phyloP scores from a whole-genome alignment of 768 basidiomycete species.

The Auriscalpium microsporum region DNA sequence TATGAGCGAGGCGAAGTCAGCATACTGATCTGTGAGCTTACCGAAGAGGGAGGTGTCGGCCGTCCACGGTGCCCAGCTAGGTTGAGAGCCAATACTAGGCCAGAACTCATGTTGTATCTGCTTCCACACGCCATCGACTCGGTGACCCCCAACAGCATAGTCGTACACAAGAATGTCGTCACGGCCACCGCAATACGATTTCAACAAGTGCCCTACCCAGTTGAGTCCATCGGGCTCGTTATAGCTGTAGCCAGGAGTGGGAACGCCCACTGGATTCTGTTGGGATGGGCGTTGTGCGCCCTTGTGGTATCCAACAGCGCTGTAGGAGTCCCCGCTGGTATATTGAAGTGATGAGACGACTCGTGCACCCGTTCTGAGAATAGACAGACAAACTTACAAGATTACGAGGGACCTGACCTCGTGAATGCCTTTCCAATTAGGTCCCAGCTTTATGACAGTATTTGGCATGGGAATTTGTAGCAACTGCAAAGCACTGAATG shows the following conservation, averaged over 20 bases:
- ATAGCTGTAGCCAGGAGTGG: constrained; percentile 42
- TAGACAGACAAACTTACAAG: constrained; percentile 30
- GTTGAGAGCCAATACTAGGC: constrained; percentile 19
- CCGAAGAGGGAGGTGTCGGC: constrained; percentile 20
- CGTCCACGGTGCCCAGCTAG: constrained; percentile 19
- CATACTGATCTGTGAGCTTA: constrained; percentile 3
- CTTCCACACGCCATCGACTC: constrained; percentile 30
- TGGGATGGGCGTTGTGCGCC: constrained; percentile 25
- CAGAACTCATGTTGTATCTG: constrained; percentile 37
- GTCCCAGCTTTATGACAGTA: constrained; percentile 7
- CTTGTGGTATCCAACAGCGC: constrained; percentile 27
- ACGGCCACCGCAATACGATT: constrained; percentile 21
- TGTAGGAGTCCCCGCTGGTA: constrained; percentile 54
- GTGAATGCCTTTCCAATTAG: constrained; percentile 36
- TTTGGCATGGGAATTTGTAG: no score
- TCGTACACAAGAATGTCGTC: constrained; percentile 43
- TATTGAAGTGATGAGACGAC: not conserved
- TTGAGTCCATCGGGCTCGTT: constrained; percentile 42
- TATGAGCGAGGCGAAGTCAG: not conserved
- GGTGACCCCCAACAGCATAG: constrained; percentile 49
- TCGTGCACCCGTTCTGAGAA: not conserved
- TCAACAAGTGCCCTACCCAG: constrained; percentile 57
- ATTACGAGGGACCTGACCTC: constrained; percentile 37
- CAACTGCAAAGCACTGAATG: no score
- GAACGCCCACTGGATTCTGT: constrained; percentile 38